phyloP scores from a whole-genome alignment of 2,329 filamentous ascomycete species.

The Fusarium duplospermum region DNA sequence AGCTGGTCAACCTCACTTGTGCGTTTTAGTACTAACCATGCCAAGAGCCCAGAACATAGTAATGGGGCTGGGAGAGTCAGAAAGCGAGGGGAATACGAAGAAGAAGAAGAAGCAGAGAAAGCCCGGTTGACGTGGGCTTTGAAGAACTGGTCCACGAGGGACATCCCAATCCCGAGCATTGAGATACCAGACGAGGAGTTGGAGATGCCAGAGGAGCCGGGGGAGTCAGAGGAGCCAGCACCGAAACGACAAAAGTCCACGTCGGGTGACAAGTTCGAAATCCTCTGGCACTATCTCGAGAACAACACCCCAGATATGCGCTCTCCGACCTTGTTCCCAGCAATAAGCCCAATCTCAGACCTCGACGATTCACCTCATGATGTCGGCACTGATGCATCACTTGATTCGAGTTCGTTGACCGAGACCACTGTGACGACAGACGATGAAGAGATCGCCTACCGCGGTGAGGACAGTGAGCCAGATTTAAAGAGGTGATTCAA shows the following conservation, averaged over 20 bases:
- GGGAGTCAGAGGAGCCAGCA: not conserved
- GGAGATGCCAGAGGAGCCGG: not conserved
- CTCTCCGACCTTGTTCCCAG: not conserved
- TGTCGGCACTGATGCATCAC: not conserved
- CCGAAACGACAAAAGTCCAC: not conserved
- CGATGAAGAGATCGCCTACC: not conserved
- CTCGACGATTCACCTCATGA: not conserved
- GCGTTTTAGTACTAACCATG: not conserved
- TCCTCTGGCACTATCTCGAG: not conserved
- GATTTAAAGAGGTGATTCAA: not conserved
- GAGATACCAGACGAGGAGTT: not conserved
- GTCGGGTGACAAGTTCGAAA: not conserved
- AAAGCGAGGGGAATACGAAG: not conserved
- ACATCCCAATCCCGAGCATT: constrained; percentile 17
- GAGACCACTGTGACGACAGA: not conserved
- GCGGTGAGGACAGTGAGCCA: not conserved
- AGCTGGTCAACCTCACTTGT: not conserved
- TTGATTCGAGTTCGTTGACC: not conserved
- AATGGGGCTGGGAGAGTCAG: not conserved
- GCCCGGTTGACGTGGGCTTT: not conserved
- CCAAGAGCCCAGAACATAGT: not conserved
- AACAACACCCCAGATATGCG: not conserved
- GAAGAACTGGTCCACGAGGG: constrained; percentile 14
- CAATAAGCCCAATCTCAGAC: not conserved
- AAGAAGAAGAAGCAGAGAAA: not conserved